Conservation (phyloP, 2,329 filamentous ascomycete species). For the Colletotrichum sp. region DNA sequence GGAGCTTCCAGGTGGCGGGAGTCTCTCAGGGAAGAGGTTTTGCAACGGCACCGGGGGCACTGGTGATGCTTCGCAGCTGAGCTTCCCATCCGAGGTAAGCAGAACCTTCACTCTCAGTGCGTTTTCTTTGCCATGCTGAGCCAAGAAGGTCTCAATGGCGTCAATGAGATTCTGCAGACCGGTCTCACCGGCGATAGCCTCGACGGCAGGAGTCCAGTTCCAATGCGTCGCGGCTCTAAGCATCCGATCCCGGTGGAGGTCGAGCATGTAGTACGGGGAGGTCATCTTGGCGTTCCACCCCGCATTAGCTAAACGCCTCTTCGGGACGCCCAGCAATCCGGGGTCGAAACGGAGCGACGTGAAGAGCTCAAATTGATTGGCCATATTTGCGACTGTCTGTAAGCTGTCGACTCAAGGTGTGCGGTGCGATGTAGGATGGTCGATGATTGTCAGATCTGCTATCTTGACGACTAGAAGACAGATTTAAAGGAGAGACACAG, state of each 20-base stretch:
- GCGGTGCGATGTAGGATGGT: neutral
- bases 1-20: slow-evolving; percentile 49
- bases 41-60: slow-evolving; percentile 42
- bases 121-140: slow-evolving; percentile 21
- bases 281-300: slow-evolving; percentile 57
- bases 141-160: slow-evolving; percentile 38
- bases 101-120: slow-evolving; percentile 60
- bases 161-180: slow-evolving; percentile 47
- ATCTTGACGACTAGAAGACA: neutral
- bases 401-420: neutral
- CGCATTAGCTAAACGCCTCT: slow-evolving; percentile 38
- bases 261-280: slow-evolving; percentile 79
- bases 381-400: slow-evolving; percentile 28
- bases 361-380: slow-evolving; percentile 63
- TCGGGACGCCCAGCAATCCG: slow-evolving; percentile 49
- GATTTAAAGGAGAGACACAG: neutral
- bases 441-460: neutral
- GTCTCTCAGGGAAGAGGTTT: slow-evolving; percentile 60
- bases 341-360: slow-evolving; percentile 76
- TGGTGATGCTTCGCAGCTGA: slow-evolving; percentile 37
- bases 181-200: slow-evolving; percentile 45
- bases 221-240: slow-evolving; percentile 65
- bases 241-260: slow-evolving; percentile 79
- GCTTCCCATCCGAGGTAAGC: slow-evolving; percentile 51
- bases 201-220: slow-evolving; percentile 53